Evolutionary conservation across 352 stramenopile genomes (phyloP), one percentile per base, ranked within the genome.

Genomic region (Globisporangium mamillatum): DNA sequence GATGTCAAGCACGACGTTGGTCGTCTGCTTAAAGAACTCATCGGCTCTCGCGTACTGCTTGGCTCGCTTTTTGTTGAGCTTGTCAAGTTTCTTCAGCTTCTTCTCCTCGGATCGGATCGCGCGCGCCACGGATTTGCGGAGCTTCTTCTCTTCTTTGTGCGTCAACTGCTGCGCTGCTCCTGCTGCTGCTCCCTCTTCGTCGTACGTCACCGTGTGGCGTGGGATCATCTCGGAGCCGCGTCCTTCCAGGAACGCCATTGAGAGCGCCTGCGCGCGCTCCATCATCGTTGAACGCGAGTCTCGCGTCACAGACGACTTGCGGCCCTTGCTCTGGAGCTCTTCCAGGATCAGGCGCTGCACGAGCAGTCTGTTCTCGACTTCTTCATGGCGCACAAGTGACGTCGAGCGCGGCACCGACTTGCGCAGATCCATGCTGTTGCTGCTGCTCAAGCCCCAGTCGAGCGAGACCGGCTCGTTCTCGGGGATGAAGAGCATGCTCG

Each of bases 1-100:
- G 24, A 54, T 16, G 6, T 53, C 55, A 4, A 41, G 16, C 14
- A 55, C 7, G n/a, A 52, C 10, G 8, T 57, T 71, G 34, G 41
- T 29, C 6, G 56, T 54, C 34, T 68, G 63, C 54, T 66, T 59
- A 24, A 71, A 71, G 38, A 71, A 71, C 66, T 68, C 48, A 18
- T 76, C 44, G 27, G 66, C 48, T 53, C 61, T 60, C 38, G 27
- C 61, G 32, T 74, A 32, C 41, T 67, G 62, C 41, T 71, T 72
- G 1, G 61, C 52, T 4, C 52, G 50, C 27, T 73, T 74, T 48
- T 68, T 29, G 3, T 61, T 50, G 7, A 72, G 64, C 63, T 79
- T 81, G 59, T 73, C 46, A 48, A 76, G 68, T 56, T 78, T 78
- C 20, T 70, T 70, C 27, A 70, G 66, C 65, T 82, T 62, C 55